Evolutionary conservation across 225 moss, liverwort and hornwort genomes (phyloP).

Genomic region (Physcomitrellopsis africana): DNA sequence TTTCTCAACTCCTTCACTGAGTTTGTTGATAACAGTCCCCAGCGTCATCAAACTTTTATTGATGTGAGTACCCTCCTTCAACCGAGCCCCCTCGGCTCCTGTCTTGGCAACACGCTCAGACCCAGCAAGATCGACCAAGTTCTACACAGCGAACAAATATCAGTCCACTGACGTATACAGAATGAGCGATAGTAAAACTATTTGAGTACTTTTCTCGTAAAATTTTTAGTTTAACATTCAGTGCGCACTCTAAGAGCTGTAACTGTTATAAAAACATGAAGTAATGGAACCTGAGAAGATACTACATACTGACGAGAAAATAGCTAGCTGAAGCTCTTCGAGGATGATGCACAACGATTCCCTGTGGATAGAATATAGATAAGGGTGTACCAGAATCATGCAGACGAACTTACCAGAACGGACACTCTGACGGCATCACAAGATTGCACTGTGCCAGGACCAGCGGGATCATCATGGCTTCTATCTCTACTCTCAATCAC

Average conservation of each 20-base stretch:
- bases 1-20: constrained; percentile 93
- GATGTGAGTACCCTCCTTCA: constrained; percentile 97
- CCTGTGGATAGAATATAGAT: not conserved
- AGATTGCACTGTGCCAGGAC: constrained; percentile 56
- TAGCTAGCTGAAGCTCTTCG: not conserved
- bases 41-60: constrained; percentile 99
- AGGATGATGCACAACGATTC: not conserved
- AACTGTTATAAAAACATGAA: constrained; percentile 8
- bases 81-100: constrained; percentile 89
- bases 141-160: constrained; percentile 53
- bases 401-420: constrained; percentile 63
- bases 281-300: not conserved
- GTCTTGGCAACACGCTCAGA: constrained; percentile 93
- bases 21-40: constrained; percentile 96
- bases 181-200: not conserved
- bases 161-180: constrained; percentile 25
- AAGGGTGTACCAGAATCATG: not conserved
- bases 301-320: not conserved
- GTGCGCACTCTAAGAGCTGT: not conserved
- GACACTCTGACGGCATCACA: constrained; percentile 96
- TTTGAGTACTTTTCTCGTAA: not conserved
- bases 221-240: not conserved
- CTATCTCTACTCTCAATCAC: constrained; percentile 95
- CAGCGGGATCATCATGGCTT: constrained; percentile 71
- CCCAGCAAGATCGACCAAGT: constrained; percentile 94